Base-by-base conservation (phyloP, 768 basidiomycete species). In the Cystofilobasidium capitatum region DNA sequence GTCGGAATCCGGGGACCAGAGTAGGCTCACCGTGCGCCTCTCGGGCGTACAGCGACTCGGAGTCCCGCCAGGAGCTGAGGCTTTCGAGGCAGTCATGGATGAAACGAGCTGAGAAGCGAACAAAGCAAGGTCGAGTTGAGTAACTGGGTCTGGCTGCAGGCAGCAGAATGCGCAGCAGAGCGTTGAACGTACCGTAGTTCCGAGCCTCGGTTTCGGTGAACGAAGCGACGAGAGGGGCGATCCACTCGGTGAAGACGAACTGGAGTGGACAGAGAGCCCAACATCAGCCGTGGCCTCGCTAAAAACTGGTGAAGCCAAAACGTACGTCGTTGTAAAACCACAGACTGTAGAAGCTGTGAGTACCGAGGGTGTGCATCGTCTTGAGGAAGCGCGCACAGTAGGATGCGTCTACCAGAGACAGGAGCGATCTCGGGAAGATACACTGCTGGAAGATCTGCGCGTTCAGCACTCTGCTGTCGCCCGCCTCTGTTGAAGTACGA, bases 361-460 rank as follows among this genome's bases (percentile, higher is more conserved):
- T 93, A n/a, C 90, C 92, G 74, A 87, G 84, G 17, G 83, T 82
- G 72, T 99, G 96, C 69, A 97, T 80, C 17, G 87, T 81, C 74
- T 88, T 88, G 76, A 98, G 88, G 73, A 98, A 87, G 71, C 90
- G 88, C 2, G 90, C 87, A 65, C 91, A 91, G 72, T 86, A 99
- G 65, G 94, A 88, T 31, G 96, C 94, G 76, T 99, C 96, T 84
- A 92, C 89, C 0, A 92, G 92, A 0, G 94, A 94, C n/a, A 97
- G 79, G 45, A 97, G 79, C 71, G 87, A 88, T 35, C 96, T 85
- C 14, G 96, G 94, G 73, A 89, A 87, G 69, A 99, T 85, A 75
- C 96, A 98, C 73, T 94, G 85, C 74, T 96, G 89, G 70, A 91
- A 86, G 65, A 73, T 77, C 58, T 77, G 72, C n/a, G 70, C 20